Base-by-base conservation (phyloP, 148 eudicot genomes). In the Camellia japonica region DNA sequence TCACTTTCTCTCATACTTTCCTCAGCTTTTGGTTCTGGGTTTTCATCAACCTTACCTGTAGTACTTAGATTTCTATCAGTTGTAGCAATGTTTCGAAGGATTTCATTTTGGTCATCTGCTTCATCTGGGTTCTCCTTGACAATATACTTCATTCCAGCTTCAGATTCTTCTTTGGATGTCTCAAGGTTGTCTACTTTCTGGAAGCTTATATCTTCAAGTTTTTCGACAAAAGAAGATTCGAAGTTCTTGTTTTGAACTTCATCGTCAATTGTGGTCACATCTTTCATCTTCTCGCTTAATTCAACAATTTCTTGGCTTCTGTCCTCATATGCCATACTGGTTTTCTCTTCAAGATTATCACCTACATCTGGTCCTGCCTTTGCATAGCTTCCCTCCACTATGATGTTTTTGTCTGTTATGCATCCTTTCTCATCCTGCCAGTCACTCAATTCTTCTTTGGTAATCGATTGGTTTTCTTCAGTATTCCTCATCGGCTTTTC, bases 401-500 rank as follows among this genome's bases (percentile, higher is more conserved):
- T 59, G 47, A 7, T 20, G 15, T 18, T 41, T 14, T 19, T 18
- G 60, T 6, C 49, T 18, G 19, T 38, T 9, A 42, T 68, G 6
- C 76, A 65, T 54, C 15, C 75, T 15, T 76, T 75, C 11, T 71
- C 64, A 49, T 51, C 71, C 73, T 74, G 55, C 58, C 61, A 73
- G 47, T 58, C 74, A 18, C n/a, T 66, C 43, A 44, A 20, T 65
- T 55, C 76, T 56, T 67, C 59, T 18, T 18, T 68, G 63, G 56
- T 62, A 78, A 20, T 74, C 56, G 55, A 8, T 77, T 30, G 63
- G 44, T 14, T 41, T 62, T 64, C 73, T 74, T 81, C 82, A 41
- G 67, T 12, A 38, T 41, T n/a, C 44, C 54, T 72, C 71, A 19
- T 68, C n/a, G 51, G 7, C 51, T 69, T 13, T 41, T 12, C 71